A percentile compares a stretch with the other conserved stretches of the same genome.
Conservation (phyloP, 2,329 filamentous ascomycete genomes). For the Scleromitrula shiraiana region DNA sequence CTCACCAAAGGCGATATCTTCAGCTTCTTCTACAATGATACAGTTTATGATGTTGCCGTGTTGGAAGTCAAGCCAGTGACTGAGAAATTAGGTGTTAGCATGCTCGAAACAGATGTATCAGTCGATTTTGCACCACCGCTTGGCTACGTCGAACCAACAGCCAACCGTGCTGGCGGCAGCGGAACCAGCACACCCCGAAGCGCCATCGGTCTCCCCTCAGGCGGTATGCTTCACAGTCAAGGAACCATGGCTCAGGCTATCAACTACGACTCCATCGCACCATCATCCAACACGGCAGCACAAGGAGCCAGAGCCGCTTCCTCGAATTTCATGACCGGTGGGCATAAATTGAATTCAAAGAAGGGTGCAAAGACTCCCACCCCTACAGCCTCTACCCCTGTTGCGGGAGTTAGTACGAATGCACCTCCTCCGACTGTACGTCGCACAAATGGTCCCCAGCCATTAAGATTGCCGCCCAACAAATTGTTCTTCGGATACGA, state of each 20-base stretch:
- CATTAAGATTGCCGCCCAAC: slow-evolving; percentile 73
- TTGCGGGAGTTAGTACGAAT: slow-evolving; percentile 45
- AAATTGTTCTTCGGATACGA: slow-evolving; percentile 97
- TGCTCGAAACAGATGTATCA: slow-evolving; percentile 91
- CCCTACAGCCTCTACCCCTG: slow-evolving; percentile 66
- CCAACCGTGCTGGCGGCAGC: slow-evolving; percentile 39
- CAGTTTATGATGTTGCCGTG: slow-evolving; percentile 86
- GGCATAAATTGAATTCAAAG: slow-evolving; percentile 76
- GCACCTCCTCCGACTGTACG: slow-evolving; percentile 27
- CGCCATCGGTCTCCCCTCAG: slow-evolving; percentile 52
- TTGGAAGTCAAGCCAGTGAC: slow-evolving; percentile 84
- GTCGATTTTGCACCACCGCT: slow-evolving; percentile 94
- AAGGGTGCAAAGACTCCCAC: slow-evolving; percentile 70
- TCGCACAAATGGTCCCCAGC: slow-evolving; percentile 72
- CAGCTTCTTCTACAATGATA: slow-evolving; percentile 94
- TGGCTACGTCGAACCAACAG: slow-evolving; percentile 84
- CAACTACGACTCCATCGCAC: slow-evolving; percentile 87
- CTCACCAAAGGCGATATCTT: slow-evolving; percentile 91
- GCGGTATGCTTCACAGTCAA: slow-evolving; percentile 71
- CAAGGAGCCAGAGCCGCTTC: slow-evolving; percentile 54
- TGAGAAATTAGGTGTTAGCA: slow-evolving; percentile 79
- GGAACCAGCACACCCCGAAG: slow-evolving; percentile 84
- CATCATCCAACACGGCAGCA: slow-evolving; percentile 59
- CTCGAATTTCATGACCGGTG: slow-evolving; percentile 72
- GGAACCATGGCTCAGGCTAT: slow-evolving; percentile 98